Conservation (phyloP, 1,284 basidiomycete species). For the Tylopilus sp. region DNA sequence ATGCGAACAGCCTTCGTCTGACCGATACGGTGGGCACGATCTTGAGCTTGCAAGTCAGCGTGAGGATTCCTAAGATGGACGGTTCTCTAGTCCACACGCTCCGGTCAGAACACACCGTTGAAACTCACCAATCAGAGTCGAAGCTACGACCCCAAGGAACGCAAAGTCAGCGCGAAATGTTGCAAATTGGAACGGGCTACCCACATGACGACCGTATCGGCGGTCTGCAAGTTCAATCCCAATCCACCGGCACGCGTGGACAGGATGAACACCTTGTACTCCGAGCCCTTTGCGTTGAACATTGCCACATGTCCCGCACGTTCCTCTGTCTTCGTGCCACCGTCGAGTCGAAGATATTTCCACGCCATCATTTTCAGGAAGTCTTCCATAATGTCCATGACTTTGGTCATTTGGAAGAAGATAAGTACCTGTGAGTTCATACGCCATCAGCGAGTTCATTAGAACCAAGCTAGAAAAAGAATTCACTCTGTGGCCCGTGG, state of each 20-base stretch:
- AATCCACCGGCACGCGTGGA: conserved; percentile 97
- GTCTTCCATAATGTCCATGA: conserved; percentile 99
- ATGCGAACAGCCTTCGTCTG: conserved; percentile 98
- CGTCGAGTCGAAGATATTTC: conserved; percentile 93
- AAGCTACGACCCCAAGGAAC: conserved; percentile 47
- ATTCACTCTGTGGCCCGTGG: conserved; percentile 86
- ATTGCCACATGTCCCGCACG: conserved; percentile 84
- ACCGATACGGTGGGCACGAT: conserved; percentile 99
- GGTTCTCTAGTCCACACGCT: not conserved
- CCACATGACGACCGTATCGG: conserved; percentile 98
- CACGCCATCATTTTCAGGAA: conserved; percentile 89
- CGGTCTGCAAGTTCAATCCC: conserved; percentile 95
- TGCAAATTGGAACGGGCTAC: conserved; percentile 36
- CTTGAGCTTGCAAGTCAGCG: conserved; percentile 97
- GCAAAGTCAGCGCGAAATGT: conserved; percentile 5
- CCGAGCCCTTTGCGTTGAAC: conserved; percentile 90
- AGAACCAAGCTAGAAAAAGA: conserved; percentile 11
- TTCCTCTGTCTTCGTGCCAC: conserved; percentile 97
- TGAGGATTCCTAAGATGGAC: conserved; percentile 76
- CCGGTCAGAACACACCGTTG: not conserved
- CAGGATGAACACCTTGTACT: conserved; percentile 91
- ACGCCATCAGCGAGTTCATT: conserved; percentile 3
- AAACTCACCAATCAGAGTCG: conserved; percentile 75
- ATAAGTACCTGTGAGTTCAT: conserved; percentile 71
- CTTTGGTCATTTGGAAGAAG: conserved; percentile 99